Evolutionary conservation across 1,284 basidiomycete genomes (phyloP).

Genomic region (Ganoderma lucidum): DNA sequence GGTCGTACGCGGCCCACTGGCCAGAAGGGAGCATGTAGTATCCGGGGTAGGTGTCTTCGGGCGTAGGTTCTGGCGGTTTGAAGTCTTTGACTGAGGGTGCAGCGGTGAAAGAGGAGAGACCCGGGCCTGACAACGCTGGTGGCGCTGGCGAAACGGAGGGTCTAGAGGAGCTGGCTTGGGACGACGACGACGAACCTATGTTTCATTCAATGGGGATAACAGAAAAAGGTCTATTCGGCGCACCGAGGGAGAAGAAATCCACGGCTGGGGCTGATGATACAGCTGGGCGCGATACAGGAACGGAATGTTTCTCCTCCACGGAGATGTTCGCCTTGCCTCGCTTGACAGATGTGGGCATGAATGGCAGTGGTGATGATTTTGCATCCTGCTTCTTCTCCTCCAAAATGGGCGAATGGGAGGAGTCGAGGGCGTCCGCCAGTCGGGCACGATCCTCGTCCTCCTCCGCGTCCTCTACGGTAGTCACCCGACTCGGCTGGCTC

Average conservation of each 20-base stretch:
- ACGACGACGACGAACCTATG: constrained; percentile 30
- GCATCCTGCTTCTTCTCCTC: constrained; percentile 30
- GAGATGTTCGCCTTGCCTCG: constrained; percentile 70
- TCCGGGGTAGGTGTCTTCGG: constrained; percentile 84
- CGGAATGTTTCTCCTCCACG: constrained; percentile 56
- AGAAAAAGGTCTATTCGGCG: constrained; percentile 10
- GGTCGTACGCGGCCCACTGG: constrained; percentile 80
- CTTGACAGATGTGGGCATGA: constrained; percentile 64
- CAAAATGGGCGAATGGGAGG: constrained; percentile 21
- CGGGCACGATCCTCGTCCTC: constrained; percentile 27
- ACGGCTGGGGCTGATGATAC: constrained; percentile 50
- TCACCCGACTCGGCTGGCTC: constrained; percentile 20
- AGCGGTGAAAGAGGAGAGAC: constrained; percentile 56
- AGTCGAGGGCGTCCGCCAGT: constrained; percentile 17
- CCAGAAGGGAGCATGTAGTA: constrained; percentile 89
- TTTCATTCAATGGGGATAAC: not conserved
- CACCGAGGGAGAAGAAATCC: constrained; percentile 75
- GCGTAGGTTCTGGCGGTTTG: constrained; percentile 77
- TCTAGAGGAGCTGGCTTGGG: constrained; percentile 25
- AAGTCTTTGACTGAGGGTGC: constrained; percentile 77
- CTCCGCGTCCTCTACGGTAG: constrained; percentile 38
- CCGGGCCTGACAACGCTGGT: constrained; percentile 30
- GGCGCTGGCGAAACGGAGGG: constrained; percentile 37
- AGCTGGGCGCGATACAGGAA: constrained; percentile 39
- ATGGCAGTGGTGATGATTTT: constrained; percentile 46